Percentiles rank a stretch among this genome's conserved stretches.
These are phyloP conservation scores for Pyrus bretschneideri DNA, from an alignment of 306 rosid species.

Conservation along the genomic window DNA sequence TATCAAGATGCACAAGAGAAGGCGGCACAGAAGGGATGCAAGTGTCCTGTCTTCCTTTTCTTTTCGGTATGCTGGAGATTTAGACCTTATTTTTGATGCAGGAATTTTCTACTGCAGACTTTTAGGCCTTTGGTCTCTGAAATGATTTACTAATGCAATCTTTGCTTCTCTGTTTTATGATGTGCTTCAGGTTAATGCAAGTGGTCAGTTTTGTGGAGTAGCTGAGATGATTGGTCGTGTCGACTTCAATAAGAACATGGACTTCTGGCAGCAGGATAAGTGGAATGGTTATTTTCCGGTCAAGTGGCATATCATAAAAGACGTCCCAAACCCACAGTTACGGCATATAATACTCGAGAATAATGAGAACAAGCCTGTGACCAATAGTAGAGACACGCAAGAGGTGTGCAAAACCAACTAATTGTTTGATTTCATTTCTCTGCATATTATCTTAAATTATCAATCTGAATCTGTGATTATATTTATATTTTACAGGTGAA, in stretches of 20 bases:
- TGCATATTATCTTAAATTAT: not conserved
- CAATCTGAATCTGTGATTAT: not conserved
- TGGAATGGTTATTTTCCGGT: conserved; percentile 86
- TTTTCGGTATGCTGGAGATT: conserved; percentile 56
- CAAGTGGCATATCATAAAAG: conserved; percentile 80
- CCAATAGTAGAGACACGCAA: conserved; percentile 87
- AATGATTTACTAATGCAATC: not conserved
- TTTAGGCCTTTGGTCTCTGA: not conserved
- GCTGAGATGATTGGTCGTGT: conserved; percentile 83
- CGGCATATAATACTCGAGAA: conserved; percentile 80
- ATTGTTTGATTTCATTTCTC: not conserved
- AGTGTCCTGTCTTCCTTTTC: conserved; percentile 66
- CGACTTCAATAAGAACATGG: conserved; percentile 72
- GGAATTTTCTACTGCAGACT: not conserved
- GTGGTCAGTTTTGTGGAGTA: conserved; percentile 89
- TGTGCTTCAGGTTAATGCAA: conserved; percentile 64
- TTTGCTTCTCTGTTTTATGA: not conserved
- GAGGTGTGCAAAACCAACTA: conserved; percentile 41
- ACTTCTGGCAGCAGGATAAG: conserved; percentile 89
- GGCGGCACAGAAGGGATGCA: conserved; percentile 46
- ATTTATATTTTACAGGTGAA: conserved; percentile 46
- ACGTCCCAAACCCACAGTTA: conserved; percentile 65
- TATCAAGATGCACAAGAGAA: conserved; percentile 53
- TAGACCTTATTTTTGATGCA: not conserved
- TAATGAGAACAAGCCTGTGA: conserved; percentile 76